Evolutionary conservation across 148 eudicot genomes (phyloP).

Genomic region (Fallopia convolvulus): DNA sequence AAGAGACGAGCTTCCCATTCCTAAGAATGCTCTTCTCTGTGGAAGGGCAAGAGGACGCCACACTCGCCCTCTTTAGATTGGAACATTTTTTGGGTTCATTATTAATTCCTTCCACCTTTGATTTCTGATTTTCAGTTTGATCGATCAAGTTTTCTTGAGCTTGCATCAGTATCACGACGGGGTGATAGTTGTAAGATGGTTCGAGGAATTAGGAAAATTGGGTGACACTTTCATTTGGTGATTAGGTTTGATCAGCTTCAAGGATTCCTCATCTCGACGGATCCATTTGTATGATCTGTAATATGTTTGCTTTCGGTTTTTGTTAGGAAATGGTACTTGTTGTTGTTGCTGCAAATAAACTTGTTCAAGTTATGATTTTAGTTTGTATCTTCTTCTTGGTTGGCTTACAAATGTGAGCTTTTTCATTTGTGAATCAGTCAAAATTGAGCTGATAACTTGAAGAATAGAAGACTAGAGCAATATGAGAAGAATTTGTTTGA

Average conservation of each 20-base stretch:
- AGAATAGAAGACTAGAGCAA: not conserved
- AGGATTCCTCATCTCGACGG: slow-evolving; percentile 5
- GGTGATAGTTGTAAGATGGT: slow-evolving; percentile 9
- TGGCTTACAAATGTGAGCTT: not conserved
- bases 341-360: not conserved
- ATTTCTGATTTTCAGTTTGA: not conserved
- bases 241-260: slow-evolving; percentile 6
- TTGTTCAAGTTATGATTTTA: not conserved
- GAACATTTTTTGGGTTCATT: not conserved
- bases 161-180: slow-evolving; percentile 10
- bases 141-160: not conserved
- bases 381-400: not conserved
- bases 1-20: slow-evolving; percentile 80
- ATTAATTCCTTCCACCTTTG: not conserved
- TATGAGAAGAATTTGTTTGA: not conserved
- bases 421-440: not conserved
- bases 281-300: not conserved
- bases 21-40: slow-evolving; percentile 84
- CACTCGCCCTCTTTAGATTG: slow-evolving; percentile 52
- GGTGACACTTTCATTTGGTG: not conserved
- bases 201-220: not conserved
- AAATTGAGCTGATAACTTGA: not conserved
- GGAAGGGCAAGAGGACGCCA: slow-evolving; percentile 72
- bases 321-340: not conserved
- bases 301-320: slow-evolving; percentile 3